Conservation (phyloP, 2,329 filamentous ascomycete genomes). For the Alternaria triticina region DNA sequence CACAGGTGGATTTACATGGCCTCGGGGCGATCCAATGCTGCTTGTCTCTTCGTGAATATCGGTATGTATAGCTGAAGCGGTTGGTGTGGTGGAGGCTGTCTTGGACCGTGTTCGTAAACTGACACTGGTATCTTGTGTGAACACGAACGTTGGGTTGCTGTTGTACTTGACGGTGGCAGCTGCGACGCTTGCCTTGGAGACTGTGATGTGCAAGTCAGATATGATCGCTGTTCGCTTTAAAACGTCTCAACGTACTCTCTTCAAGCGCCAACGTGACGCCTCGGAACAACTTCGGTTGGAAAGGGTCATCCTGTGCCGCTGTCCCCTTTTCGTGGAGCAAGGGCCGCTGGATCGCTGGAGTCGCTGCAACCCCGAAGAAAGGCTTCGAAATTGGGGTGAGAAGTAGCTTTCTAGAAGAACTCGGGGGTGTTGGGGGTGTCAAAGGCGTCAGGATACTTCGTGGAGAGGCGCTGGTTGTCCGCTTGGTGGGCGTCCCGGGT, state of each 20-base stretch:
- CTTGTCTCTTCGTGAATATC: neutral
- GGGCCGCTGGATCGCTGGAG: neutral
- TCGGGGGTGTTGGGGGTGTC: neutral
- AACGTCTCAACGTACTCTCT: neutral
- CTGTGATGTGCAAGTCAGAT: neutral
- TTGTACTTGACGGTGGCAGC: neutral
- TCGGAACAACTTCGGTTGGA: neutral
- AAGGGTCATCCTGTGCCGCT: neutral
- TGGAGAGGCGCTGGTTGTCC: neutral
- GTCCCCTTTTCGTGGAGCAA: neutral
- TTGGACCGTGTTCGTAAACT: neutral
- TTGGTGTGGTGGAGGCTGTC: neutral
- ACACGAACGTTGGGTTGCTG: neutral
- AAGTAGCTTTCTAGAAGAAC: no score
- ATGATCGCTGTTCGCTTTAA: neutral
- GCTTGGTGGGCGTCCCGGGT: neutral
- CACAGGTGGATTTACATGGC: neutral
- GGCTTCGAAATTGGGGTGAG: neutral
- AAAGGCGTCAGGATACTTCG: neutral
- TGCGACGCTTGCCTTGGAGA: neutral
- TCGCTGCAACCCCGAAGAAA: neutral
- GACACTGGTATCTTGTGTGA: neutral
- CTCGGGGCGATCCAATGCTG: neutral
- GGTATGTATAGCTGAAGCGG: neutral
- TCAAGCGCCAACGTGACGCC: neutral